phyloP scores from a whole-genome alignment of 352 stramenopile species.

The Globisporangium spinosum region DNA sequence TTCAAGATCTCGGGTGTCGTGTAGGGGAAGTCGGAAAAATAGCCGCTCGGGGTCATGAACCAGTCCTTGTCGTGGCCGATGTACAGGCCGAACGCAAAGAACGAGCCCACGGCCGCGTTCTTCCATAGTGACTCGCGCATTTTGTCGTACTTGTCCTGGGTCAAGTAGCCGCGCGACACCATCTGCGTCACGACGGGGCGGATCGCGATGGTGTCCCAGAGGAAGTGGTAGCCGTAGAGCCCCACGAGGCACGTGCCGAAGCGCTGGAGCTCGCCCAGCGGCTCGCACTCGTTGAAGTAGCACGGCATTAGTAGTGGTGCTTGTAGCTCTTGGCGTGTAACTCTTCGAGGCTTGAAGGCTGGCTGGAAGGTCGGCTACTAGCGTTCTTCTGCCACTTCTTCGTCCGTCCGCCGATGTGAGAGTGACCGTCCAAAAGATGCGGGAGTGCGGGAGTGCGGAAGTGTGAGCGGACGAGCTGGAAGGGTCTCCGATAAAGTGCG shows the following conservation, averaged over 20 bases:
- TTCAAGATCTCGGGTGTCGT: conserved; percentile 42
- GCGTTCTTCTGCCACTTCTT: not conserved
- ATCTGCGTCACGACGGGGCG: conserved; percentile 42
- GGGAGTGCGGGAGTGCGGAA: no score
- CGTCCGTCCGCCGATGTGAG: conserved; percentile 1
- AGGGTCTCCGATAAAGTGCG: not conserved
- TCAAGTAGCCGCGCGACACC: conserved; percentile 36
- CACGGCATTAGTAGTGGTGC: conserved; percentile 53
- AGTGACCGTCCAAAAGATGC: conserved; percentile 5
- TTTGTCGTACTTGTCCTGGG: conserved; percentile 70
- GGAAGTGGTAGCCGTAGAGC: conserved; percentile 70
- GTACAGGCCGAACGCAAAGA: conserved; percentile 60
- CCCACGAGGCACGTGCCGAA: conserved; percentile 47
- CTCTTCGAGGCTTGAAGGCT: not conserved
- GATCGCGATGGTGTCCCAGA: conserved; percentile 65
- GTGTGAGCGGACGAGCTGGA: not conserved
- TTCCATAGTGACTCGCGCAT: conserved; percentile 84
- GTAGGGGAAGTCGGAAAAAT: conserved; percentile 59
- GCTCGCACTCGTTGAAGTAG: conserved; percentile 61
- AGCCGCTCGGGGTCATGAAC: conserved; percentile 70
- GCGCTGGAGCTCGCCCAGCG: conserved; percentile 49
- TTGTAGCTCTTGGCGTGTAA: not conserved
- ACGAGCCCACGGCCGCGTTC: conserved; percentile 65
- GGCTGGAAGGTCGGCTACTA: not conserved
- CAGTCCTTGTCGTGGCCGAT: conserved; percentile 58